Evolutionary conservation across 2,329 filamentous ascomycete species (phyloP).

Genomic region (Aspergillus aculeatus): DNA sequence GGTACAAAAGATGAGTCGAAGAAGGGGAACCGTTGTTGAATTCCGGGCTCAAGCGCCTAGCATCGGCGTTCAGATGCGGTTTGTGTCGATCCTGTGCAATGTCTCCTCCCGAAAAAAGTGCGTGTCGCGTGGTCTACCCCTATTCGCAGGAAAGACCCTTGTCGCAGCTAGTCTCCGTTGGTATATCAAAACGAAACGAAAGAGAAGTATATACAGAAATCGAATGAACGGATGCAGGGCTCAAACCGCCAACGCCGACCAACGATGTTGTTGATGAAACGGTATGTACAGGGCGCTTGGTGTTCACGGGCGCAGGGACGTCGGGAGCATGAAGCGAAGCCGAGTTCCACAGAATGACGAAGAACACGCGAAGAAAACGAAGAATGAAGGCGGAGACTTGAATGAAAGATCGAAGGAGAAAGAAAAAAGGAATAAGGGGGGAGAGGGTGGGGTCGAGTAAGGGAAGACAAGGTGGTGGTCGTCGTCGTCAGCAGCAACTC

Average conservation of each 20-base stretch:
- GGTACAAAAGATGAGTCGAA: not conserved
- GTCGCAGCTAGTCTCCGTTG: not conserved
- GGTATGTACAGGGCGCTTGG: not conserved
- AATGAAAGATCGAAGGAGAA: not conserved
- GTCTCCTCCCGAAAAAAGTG: not conserved
- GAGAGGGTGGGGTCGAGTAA: not conserved
- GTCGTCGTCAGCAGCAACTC: not conserved
- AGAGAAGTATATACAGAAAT: not conserved
- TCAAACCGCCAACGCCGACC: not conserved
- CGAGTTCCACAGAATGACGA: not conserved
- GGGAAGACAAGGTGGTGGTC: not conserved
- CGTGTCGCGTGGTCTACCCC: slow-evolving; percentile 2
- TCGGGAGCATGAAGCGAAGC: not conserved
- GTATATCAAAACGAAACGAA: not conserved
- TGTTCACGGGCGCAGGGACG: not conserved
- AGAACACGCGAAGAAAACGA: not conserved
- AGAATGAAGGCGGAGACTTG: not conserved
- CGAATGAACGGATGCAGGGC: not conserved
- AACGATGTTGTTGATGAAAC: not conserved
- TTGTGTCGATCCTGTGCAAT: not conserved
- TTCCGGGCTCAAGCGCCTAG: not conserved
- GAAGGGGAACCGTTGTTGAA: not conserved
- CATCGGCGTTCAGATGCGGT: not conserved
- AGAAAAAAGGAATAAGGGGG: not conserved
- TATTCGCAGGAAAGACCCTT: not conserved